A percentile compares a stretch with the other conserved stretches of the same genome.
phyloP scores from a whole-genome alignment of 805 yeast genomes.

The Candida broadrunensis region DNA sequence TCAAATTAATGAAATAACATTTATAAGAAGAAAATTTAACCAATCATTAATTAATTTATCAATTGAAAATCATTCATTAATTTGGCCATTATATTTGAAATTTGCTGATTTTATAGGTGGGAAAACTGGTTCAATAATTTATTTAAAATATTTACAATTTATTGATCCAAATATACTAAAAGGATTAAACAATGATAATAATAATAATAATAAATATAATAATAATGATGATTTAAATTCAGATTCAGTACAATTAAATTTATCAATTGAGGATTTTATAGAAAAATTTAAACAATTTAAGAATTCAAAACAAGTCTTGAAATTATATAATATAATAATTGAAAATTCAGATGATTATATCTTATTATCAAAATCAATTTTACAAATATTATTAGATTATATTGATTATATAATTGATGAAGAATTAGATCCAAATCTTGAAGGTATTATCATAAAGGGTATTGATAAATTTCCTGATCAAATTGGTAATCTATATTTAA shows the following conservation, averaged over 20 bases:
- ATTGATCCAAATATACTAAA: constrained; percentile 14
- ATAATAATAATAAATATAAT: too few relatives aligned
- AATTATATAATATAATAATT: constrained; percentile 31
- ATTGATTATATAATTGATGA: constrained; percentile 29
- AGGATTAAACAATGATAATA: constrained; percentile 1
- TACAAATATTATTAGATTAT: constrained; percentile 47
- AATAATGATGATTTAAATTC: constrained; percentile 2
- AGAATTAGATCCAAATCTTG: constrained; percentile 17
- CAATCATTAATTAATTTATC: constrained; percentile 48
- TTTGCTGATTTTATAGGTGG: constrained; percentile 49
- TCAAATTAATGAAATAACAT: constrained; percentile 25
- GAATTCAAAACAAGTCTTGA: constrained; percentile 19
- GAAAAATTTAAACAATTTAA: constrained; percentile 29
- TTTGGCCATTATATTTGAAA: constrained; percentile 52
- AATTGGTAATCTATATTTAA: constrained; percentile 44
- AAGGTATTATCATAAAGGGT: constrained; percentile 16
- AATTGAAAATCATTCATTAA: constrained; percentile 42
- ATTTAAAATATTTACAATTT: constrained; percentile 27
- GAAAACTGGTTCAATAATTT: constrained; percentile 26
- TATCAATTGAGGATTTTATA: constrained; percentile 26
- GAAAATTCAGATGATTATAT: constrained; percentile 25
- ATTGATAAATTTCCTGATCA: constrained; percentile 55
- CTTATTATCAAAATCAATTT: constrained; percentile 35
- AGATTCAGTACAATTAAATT: constrained; percentile 1
- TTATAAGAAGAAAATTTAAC: constrained; percentile 46